Evolutionary conservation across 768 basidiomycete genomes (phyloP).

Genomic region (Kwoniella mangroviensis): DNA sequence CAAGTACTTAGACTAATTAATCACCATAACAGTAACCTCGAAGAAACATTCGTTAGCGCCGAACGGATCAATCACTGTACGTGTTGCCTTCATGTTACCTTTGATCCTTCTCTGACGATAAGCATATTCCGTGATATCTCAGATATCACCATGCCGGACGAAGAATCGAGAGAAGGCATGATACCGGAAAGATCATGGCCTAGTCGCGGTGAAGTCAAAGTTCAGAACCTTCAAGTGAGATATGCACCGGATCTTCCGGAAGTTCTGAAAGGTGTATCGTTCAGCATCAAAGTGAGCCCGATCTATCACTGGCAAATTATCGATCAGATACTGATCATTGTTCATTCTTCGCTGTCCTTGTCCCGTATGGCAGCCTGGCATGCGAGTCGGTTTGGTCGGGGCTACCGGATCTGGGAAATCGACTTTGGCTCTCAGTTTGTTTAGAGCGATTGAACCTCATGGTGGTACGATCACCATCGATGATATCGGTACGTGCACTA

Average conservation of each 20-base stretch:
- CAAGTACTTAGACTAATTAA: not conserved
- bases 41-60: constrained; percentile 55
- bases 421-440: constrained; percentile 53
- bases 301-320: too few relatives aligned
- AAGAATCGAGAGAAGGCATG: constrained; percentile 28
- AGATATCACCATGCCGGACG: constrained; percentile 44
- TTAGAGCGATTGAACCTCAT: constrained; percentile 44
- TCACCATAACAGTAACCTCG: constrained; percentile 30
- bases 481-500: constrained; percentile 38
- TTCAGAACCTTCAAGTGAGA: constrained; percentile 43
- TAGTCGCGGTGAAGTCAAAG: constrained; percentile 34
- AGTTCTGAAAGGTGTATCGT: constrained; percentile 49
- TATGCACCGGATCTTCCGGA: constrained; percentile 54
- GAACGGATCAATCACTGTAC: constrained; percentile 55
- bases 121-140: not conserved
- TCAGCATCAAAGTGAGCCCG: constrained; percentile 42
- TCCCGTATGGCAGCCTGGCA: constrained; percentile 35
- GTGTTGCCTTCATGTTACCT: constrained; percentile 4
- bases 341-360: too few relatives aligned
- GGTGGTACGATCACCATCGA: constrained; percentile 52
- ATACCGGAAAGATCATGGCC: constrained; percentile 50
- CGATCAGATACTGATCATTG: too few relatives aligned
- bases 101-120: too few relatives aligned
- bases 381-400: constrained; percentile 54
- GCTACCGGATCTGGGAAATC: constrained; percentile 52